A percentile compares a stretch with the other conserved stretches of the same genome.
phyloP scores from a whole-genome alignment of 2,329 filamentous ascomycete species.

The Hypoxylon sp. region DNA sequence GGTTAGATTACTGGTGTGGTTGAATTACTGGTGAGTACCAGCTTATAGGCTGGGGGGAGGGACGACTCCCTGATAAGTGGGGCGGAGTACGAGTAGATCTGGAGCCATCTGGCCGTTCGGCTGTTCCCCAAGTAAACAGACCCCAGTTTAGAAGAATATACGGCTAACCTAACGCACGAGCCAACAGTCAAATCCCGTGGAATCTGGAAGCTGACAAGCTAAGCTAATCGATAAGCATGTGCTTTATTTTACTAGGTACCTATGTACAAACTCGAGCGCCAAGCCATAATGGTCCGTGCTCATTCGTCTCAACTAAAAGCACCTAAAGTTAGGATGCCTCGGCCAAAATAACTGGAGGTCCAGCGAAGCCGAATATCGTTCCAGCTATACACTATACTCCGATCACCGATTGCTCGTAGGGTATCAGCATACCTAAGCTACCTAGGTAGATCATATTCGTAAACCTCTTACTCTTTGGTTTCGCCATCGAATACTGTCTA shows the following conservation, averaged over 20 bases:
- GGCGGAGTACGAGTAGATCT: no score
- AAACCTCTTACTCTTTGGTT: background rate
- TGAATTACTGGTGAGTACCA: no score
- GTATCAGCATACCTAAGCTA: background rate
- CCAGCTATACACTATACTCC: background rate
- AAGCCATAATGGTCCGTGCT: constrained; percentile 14
- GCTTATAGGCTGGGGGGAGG: no score
- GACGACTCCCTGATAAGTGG: no score
- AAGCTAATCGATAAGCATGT: constrained; percentile 11
- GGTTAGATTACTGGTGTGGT: no score
- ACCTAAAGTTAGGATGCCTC: constrained; percentile 26
- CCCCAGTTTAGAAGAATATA: background rate
- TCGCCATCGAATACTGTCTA: background rate
- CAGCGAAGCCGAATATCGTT: constrained; percentile 1
- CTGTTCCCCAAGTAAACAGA: background rate
- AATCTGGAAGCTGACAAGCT: no score
- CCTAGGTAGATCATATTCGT: background rate
- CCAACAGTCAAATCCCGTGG: no score
- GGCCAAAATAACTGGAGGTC: constrained; percentile 26
- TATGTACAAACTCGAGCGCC: background rate
- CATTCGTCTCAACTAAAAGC: background rate
- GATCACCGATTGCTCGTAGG: background rate
- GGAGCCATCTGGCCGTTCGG: background rate
- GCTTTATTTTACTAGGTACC: no score
- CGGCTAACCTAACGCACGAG: background rate